These are phyloP conservation scores for Cordyceps militaris DNA, from an alignment of 2,329 filamentous ascomycete genomes.

Conservation along the genomic window DNA sequence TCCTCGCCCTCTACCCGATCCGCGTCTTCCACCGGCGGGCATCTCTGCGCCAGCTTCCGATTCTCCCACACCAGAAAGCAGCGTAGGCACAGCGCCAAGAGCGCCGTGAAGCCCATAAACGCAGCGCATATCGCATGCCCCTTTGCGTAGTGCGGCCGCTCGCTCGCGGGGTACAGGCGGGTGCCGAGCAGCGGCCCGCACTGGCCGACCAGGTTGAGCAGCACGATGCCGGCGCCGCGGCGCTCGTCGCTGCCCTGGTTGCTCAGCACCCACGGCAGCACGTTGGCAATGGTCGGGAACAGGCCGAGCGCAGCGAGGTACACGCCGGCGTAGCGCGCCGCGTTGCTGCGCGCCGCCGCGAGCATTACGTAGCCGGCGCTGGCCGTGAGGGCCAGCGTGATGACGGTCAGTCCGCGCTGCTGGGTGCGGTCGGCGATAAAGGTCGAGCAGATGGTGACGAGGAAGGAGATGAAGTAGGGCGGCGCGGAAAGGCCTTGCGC, in stretches of 20 bases:
- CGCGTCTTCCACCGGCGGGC: constrained; percentile 2
- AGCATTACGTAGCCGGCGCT: constrained; percentile 23
- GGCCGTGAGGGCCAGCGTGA: constrained; percentile 17
- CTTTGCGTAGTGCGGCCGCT: constrained; percentile 46
- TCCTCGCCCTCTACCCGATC: constrained; percentile 13
- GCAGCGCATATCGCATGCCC: constrained; percentile 18
- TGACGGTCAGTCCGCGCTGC: constrained; percentile 28
- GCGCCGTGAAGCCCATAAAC: constrained; percentile 18
- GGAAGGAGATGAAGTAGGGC: constrained; percentile 33
- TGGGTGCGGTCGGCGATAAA: constrained; percentile 29
- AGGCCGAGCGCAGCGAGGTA: constrained; percentile 30
- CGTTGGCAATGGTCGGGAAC: constrained; percentile 22
- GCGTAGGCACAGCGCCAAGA: constrained; percentile 14
- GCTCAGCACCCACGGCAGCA: constrained; percentile 30
- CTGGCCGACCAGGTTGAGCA: constrained; percentile 71
- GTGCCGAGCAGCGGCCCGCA: constrained; percentile 60
- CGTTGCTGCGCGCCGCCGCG: constrained; percentile 15
- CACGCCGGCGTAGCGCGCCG: constrained; percentile 29
- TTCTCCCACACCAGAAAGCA: constrained; percentile 16
- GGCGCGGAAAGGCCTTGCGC: constrained; percentile 36
- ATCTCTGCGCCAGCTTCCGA: constrained; percentile 14
- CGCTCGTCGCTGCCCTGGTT: constrained; percentile 62
- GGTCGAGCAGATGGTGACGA: constrained; percentile 25
- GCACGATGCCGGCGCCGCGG: constrained; percentile 64
- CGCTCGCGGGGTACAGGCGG: constrained; percentile 47